These are phyloP conservation scores for Ceratobasidium sp. DNA, from an alignment of 1,284 basidiomycete genomes.

Conservation along the genomic window DNA sequence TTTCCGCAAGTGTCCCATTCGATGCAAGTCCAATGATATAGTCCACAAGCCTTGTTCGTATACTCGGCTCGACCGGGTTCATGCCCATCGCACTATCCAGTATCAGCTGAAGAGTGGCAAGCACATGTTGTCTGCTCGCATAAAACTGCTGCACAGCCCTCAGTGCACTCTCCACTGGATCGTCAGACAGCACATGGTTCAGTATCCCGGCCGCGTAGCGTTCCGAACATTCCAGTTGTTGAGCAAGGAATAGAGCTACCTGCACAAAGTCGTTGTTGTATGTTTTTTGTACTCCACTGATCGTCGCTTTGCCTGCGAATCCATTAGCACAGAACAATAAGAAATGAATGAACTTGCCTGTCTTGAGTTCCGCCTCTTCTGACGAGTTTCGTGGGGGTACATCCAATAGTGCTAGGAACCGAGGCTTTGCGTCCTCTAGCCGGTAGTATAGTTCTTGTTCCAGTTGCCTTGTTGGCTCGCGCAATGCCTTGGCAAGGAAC, in stretches of 20 bases:
- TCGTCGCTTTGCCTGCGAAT: constrained; percentile 62
- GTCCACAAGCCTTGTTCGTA: constrained; percentile 44
- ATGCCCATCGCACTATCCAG: constrained; percentile 50
- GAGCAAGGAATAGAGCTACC: constrained; percentile 73
- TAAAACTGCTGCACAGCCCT: constrained; percentile 69
- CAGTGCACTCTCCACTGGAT: constrained; percentile 63
- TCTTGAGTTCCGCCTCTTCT: constrained; percentile 73
- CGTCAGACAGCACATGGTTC: constrained; percentile 63
- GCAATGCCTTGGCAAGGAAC: constrained; percentile 35
- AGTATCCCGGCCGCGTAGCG: constrained; percentile 73
- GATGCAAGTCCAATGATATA: constrained; percentile 44
- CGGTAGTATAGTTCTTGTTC: constrained; percentile 78
- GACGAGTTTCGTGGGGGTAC: constrained; percentile 64
- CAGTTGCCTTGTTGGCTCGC: constrained; percentile 50
- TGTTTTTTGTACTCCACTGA: constrained; percentile 65
- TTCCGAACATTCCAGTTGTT: constrained; percentile 78
- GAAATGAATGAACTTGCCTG: constrained; percentile 58
- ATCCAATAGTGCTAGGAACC: constrained; percentile 66
- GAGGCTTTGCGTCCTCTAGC: constrained; percentile 66
- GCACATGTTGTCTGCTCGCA: constrained; percentile 65
- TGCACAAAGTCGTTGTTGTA: constrained; percentile 75
- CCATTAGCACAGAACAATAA: constrained; percentile 9
- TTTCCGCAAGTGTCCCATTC: constrained; percentile 56
- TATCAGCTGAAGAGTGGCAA: constrained; percentile 65
- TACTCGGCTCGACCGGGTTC: constrained; percentile 44